Evolutionary conservation across 176 grass and related monocot genomes (phyloP).

Genomic region (Oryza glaberrima): DNA sequence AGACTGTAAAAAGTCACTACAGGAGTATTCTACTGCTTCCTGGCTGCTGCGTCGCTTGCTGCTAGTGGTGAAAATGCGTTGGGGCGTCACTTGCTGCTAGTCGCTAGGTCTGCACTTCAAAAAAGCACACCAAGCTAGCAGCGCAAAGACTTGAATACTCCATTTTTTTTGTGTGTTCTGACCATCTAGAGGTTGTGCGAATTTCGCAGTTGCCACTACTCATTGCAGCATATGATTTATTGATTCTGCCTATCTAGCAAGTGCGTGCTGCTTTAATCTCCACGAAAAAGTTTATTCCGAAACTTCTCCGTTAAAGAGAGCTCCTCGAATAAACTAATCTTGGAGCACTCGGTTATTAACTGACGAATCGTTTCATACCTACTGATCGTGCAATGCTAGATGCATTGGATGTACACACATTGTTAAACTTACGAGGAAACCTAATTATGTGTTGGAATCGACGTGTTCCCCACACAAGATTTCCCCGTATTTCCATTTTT

Average conservation of each 20-base stretch:
- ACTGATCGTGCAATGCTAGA: not conserved
- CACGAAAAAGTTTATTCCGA: not conserved
- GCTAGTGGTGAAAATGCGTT: not conserved
- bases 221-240: not conserved
- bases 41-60: not conserved
- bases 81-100: not conserved
- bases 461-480: constrained; percentile 28
- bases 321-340: not conserved
- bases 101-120: not conserved
- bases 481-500: not conserved
- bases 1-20: not conserved
- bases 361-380: not conserved
- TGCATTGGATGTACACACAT: not conserved
- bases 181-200: not conserved
- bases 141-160: not conserved
- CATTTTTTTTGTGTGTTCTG: not conserved
- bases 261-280: not conserved
- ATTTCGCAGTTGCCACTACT: not conserved
- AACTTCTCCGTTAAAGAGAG: not conserved
- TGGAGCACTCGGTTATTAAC: not conserved
- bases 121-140: not conserved
- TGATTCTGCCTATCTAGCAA: not conserved
- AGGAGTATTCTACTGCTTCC: not conserved
- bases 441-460: not conserved
- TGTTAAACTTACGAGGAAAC: not conserved